Conservation (phyloP, 2,329 filamentous ascomycete species). For the Byssoonygena ceratinophila region DNA sequence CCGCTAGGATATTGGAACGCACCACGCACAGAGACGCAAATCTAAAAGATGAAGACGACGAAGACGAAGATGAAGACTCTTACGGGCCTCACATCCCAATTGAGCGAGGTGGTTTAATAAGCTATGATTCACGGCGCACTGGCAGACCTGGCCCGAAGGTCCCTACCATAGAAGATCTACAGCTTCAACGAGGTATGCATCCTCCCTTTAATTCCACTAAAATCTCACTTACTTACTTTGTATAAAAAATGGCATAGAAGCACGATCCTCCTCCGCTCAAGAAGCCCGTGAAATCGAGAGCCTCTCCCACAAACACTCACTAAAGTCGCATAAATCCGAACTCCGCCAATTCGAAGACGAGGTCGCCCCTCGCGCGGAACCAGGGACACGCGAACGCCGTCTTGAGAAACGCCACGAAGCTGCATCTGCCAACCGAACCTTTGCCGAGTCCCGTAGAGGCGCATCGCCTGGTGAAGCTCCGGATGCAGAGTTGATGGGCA, state of each 20-base stretch:
- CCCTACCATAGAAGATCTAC: slow-evolving; percentile 63
- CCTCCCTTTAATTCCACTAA: not conserved
- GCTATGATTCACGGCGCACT: slow-evolving; percentile 9
- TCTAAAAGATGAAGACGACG: slow-evolving; percentile 30
- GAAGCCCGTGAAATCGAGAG: slow-evolving; percentile 56
- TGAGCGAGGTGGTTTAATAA: not conserved
- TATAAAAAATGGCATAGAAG: slow-evolving; percentile 26
- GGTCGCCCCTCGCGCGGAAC: slow-evolving; percentile 67
- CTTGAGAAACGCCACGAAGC: slow-evolving; percentile 73
- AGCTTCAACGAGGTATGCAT: slow-evolving; percentile 40
- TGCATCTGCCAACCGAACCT: slow-evolving; percentile 62
- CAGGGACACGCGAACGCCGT: slow-evolving; percentile 69
- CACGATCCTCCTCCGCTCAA: slow-evolving; percentile 38
- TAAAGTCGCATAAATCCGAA: slow-evolving; percentile 35
- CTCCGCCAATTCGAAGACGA: slow-evolving; percentile 50
- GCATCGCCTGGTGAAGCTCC: slow-evolving; percentile 55
- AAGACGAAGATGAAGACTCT: slow-evolving; percentile 50
- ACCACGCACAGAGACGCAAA: not conserved
- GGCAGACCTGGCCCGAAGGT: slow-evolving; percentile 47
- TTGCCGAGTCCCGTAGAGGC: slow-evolving; percentile 48
- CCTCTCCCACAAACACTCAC: slow-evolving; percentile 54
- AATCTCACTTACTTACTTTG: not conserved
- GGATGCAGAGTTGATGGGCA: slow-evolving; percentile 70
- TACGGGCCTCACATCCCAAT: slow-evolving; percentile 46
- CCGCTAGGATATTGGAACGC: not conserved